These are phyloP conservation scores for Globisporangium ultimum DNA, from an alignment of 352 stramenopile species.

Conservation along the genomic window DNA sequence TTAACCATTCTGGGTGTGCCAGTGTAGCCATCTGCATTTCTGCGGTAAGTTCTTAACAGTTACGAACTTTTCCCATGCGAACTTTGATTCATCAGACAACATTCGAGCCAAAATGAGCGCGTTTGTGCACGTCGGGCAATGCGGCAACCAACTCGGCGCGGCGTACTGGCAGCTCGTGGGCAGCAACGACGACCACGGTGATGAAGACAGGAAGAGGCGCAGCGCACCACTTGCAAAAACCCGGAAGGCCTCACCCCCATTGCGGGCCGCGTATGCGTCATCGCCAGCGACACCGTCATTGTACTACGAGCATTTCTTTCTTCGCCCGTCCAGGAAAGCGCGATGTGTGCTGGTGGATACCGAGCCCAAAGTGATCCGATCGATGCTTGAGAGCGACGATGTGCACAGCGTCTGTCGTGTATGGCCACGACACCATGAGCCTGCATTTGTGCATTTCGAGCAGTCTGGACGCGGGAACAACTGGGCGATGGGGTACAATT, in stretches of 20 bases:
- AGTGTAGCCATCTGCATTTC: not conserved
- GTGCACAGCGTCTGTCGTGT: not conserved
- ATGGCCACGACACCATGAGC: constrained; percentile 5
- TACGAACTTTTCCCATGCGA: not conserved
- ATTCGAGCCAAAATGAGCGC: constrained; percentile 40
- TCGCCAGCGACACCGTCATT: not conserved
- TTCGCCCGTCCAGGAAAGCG: constrained; percentile 32
- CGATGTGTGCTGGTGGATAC: constrained; percentile 78
- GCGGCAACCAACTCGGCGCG: constrained; percentile 73
- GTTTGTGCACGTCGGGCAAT: constrained; percentile 69
- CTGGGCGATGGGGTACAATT: constrained; percentile 87
- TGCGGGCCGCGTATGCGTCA: not conserved
- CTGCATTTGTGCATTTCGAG: constrained; percentile 52
- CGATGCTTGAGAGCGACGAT: constrained; percentile 18
- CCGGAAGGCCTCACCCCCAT: not conserved
- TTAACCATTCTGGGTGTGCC: too few species aligned
- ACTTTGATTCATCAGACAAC: not conserved
- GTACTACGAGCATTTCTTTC: constrained; percentile 46
- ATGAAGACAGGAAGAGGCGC: not conserved
- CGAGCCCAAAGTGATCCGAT: constrained; percentile 68
- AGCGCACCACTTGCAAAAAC: not conserved
- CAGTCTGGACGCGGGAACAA: constrained; percentile 84
- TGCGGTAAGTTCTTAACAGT: not conserved
- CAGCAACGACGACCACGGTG: not conserved
- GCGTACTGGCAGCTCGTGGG: constrained; percentile 57